A percentile compares a stretch with the other conserved stretches of the same genome.
phyloP scores from a whole-genome alignment of 2,329 filamentous ascomycete species.

The Botryosphaeria dothidea region DNA sequence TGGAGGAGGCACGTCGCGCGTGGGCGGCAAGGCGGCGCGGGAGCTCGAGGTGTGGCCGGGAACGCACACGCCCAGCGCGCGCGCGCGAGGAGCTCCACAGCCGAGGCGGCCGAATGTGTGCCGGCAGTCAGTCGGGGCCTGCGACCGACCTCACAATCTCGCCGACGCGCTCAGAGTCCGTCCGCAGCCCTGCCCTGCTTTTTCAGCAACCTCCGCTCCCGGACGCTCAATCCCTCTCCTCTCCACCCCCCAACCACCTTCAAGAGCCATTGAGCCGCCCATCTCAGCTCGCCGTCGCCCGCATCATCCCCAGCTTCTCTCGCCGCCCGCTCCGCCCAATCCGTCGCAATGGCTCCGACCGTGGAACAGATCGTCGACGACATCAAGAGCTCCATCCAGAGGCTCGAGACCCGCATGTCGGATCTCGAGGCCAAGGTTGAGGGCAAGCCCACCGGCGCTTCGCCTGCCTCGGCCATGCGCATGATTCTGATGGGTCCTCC shows the following conservation, averaged over 20 bases:
- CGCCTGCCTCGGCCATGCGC: slow-evolving; percentile 60
- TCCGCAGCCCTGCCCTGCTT: slow-evolving; percentile 4
- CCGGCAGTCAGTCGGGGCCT: background rate
- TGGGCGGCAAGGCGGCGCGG: too few relatives aligned
- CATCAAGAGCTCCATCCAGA: slow-evolving; percentile 79
- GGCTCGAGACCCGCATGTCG: slow-evolving; percentile 83
- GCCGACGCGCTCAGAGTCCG: slow-evolving; percentile 3
- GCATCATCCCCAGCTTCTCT: slow-evolving; percentile 4
- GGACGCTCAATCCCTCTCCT: background rate
- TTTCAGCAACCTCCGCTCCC: slow-evolving; percentile 1
- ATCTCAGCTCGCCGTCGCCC: background rate
- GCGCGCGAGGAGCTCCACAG: background rate
- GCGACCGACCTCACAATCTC: background rate
- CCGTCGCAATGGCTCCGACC: slow-evolving; percentile 76
- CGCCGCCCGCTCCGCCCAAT: background rate
- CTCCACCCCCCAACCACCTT: slow-evolving; percentile 3
- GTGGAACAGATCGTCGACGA: slow-evolving; percentile 77
- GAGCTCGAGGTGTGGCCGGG: too few relatives aligned
- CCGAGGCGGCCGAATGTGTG: background rate
- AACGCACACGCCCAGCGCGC: too few relatives aligned
- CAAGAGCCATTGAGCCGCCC: slow-evolving; percentile 5
- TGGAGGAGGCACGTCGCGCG: background rate
- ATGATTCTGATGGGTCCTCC: slow-evolving; percentile 98
- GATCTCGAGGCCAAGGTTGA: slow-evolving; percentile 73
- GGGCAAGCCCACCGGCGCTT: slow-evolving; percentile 51